A percentile compares a stretch with the other conserved stretches of the same genome.
Conservation (phyloP, 202 grass and related monocot genomes). For the Zizania palustris region DNA sequence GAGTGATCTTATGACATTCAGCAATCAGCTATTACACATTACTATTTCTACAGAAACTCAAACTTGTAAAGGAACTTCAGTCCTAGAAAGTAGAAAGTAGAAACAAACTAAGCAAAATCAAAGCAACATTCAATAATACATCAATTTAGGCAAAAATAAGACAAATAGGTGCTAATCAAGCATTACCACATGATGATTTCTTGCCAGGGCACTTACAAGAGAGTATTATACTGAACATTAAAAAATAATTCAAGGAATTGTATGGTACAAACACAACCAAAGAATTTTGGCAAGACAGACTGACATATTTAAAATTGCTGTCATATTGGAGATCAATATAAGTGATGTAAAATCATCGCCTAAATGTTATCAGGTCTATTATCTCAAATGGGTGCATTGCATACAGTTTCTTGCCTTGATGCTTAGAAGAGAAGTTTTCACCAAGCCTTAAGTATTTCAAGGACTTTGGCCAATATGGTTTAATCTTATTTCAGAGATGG, state of each 20-base stretch:
- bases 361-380: slow-evolving; percentile 17
- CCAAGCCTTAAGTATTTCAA: background rate
- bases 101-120: slow-evolving; percentile 28
- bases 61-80: slow-evolving; percentile 17
- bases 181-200: slow-evolving; percentile 24
- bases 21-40: slow-evolving; percentile 22
- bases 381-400: background rate
- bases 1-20: slow-evolving; percentile 9
- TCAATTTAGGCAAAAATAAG: slow-evolving; percentile 16
- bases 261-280: slow-evolving; percentile 11
- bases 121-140: slow-evolving; percentile 15
- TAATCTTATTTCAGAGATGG: background rate
- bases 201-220: background rate
- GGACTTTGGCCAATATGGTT: background rate
- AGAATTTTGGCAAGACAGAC: background rate
- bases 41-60: background rate
- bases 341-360: background rate
- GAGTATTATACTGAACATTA: background rate
- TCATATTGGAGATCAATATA: slow-evolving; percentile 27
- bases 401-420: too few relatives aligned
- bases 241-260: slow-evolving; percentile 19
- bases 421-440: too few relatives aligned
- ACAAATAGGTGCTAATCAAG: background rate
- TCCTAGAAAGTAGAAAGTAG: background rate
- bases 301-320: background rate